These are phyloP conservation scores for Dioscorea dumetorum DNA, from an alignment of 106 monocot species.

Conservation along the genomic window DNA sequence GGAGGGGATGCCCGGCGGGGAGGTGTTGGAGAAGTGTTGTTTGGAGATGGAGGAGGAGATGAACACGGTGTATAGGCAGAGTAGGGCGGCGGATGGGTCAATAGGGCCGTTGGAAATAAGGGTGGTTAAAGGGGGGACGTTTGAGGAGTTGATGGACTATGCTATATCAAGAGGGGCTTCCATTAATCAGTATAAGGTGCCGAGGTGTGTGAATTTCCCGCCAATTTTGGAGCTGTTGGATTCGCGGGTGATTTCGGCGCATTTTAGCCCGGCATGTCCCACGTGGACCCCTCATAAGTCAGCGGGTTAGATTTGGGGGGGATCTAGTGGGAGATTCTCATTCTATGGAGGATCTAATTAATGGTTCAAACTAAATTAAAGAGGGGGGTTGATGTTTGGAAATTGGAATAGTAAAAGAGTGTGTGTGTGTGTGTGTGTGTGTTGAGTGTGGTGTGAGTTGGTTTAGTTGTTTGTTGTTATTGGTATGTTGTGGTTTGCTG, in stretches of 20 bases:
- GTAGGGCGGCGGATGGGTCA: conserved; percentile 24
- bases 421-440: too few relatives aligned
- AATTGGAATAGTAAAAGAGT: too few relatives aligned
- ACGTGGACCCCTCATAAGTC: conserved; percentile 23
- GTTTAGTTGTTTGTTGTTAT: too few relatives aligned
- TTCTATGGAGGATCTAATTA: too few relatives aligned
- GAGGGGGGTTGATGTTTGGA: too few relatives aligned
- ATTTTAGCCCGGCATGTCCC: conserved; percentile 46
- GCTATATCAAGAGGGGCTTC: conserved; percentile 45
- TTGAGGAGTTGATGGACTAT: conserved; percentile 56
- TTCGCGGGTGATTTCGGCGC: conserved; percentile 34
- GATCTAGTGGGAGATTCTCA: too few relatives aligned
- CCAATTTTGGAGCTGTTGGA: conserved; percentile 57
- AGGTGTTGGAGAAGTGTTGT: conserved; percentile 22
- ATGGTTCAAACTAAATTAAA: too few relatives aligned
- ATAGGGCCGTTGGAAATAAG: conserved; percentile 47
- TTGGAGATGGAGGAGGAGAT: conserved; percentile 49
- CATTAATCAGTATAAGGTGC: conserved; percentile 53
- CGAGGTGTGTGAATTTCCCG: conserved; percentile 27
- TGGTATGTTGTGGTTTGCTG: too few relatives aligned
- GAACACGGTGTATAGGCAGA: conserved; percentile 43
- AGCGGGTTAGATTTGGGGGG: neutral
- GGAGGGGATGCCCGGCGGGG: conserved; percentile 2
- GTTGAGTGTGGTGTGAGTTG: too few relatives aligned
- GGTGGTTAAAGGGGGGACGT: conserved; percentile 29